Base-by-base conservation (phyloP, 192 early-diverging fungal species). In the Coemansia asiatica region DNA sequence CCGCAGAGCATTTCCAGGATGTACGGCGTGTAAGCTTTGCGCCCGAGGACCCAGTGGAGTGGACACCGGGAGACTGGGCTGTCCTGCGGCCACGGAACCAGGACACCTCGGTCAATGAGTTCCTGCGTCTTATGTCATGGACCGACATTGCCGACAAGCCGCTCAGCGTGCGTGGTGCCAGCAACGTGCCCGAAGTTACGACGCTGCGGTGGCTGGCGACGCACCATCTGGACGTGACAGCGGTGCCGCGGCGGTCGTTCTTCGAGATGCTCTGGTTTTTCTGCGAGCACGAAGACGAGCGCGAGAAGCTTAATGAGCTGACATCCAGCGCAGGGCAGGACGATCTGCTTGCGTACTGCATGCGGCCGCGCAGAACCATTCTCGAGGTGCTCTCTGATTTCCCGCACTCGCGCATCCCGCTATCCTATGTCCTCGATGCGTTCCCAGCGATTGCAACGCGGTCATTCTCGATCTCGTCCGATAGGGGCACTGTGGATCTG, bases 331-430 rank as follows among this genome's bases (percentile, higher is more conserved):
- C 84, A 49, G 97, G 97, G 13, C 78, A 92, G 75, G 91, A 94
- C 71, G 97, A 98, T 56, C 79, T 98, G 55, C 91, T 89, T 60
- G 75, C 90, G 2, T 98, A 98, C 81, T 89, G 88, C 60, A 87
- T 93, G 76, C 83, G 90, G 46, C 85, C 90, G 29, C 77, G 86
- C 6, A 87, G 97, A 15, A 96, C 93, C 0, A 84, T 89, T 13
- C 84, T 87, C 40, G 97, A 98, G 76, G 87, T 92, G 22, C 74
- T 98, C 9, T 81, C 83, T 36, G 95, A 98, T 68, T 95, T 98
- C 49, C 84, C 84, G 15, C 80, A 86, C n/a, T 87, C 87, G 16
- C 82, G 83, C 27, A 72, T 92, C 1, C 92, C 94, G 6, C 66
- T 92, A 7, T 75, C 85, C 33, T 95, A 96, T 71, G 77, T 93